Percentiles rank a stretch among this genome's conserved stretches.
Conservation (phyloP, 2,329 filamentous ascomycete species). For the Fusarium illudens region DNA sequence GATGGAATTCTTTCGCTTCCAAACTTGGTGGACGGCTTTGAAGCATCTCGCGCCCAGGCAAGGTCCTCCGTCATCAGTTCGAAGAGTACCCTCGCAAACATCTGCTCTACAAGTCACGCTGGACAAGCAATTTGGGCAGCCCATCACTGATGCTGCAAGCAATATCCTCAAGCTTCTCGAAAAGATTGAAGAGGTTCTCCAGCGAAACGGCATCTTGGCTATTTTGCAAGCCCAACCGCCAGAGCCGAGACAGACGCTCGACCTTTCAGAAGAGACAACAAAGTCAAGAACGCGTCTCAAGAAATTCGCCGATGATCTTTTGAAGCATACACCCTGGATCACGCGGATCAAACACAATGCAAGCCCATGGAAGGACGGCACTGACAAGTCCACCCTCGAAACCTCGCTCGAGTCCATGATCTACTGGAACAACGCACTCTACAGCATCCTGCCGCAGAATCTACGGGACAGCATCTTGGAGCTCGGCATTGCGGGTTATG, state of each 20-base stretch:
- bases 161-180: background rate
- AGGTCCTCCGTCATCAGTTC: background rate
- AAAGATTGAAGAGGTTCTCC: background rate
- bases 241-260: fast-evolving
- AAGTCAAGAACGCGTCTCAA: background rate
- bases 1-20: constrained; percentile 2
- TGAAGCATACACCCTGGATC: background rate
- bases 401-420: background rate
- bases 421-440: background rate
- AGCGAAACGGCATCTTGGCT: background rate
- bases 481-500: background rate
- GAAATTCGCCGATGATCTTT: background rate
- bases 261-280: fast-evolving
- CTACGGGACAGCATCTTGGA: background rate
- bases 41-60: background rate
- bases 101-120: background rate
- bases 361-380: background rate
- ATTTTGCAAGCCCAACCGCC: fast-evolving
- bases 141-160: background rate
- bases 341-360: background rate
- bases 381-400: background rate
- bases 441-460: background rate
- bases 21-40: background rate
- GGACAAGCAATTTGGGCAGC: background rate
- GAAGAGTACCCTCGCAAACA: background rate